Conservation (phyloP, 2,329 filamentous ascomycete genomes). For the Fusarium nematophilum region DNA sequence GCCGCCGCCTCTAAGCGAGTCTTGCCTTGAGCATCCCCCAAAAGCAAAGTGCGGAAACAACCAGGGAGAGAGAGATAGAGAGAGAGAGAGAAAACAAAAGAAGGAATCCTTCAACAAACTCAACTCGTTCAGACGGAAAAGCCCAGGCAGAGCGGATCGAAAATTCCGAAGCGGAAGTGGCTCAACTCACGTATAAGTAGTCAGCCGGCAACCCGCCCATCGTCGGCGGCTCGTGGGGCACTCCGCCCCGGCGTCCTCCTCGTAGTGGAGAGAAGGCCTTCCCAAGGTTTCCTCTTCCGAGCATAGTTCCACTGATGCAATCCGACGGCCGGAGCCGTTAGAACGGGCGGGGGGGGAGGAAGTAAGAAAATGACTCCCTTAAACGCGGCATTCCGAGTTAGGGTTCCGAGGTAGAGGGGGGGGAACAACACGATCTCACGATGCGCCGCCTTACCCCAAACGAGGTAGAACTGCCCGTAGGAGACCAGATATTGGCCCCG, state of each 20-base stretch:
- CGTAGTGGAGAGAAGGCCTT: slow-evolving; percentile 16
- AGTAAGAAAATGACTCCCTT: slow-evolving; percentile 23
- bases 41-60: slow-evolving; percentile 3
- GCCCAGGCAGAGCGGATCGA: slow-evolving; percentile 1
- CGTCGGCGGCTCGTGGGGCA: slow-evolving; percentile 24
- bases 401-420: slow-evolving; percentile 18
- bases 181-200: slow-evolving; percentile 34
- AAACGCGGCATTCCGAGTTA: neutral
- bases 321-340: slow-evolving; percentile 7
- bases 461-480: slow-evolving; percentile 1
- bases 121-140: neutral
- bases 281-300: slow-evolving; percentile 11
- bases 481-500: no score
- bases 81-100: neutral
- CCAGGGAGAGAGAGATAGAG: neutral
- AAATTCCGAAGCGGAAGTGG: slow-evolving; percentile 11
- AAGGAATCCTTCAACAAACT: slow-evolving; percentile 19
- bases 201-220: slow-evolving; percentile 15
- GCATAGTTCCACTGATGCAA: slow-evolving; percentile 32
- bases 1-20: slow-evolving; percentile 32
- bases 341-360: no score
- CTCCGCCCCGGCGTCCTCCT: neutral
- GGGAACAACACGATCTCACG: slow-evolving; percentile 31
- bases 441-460: slow-evolving; percentile 21
- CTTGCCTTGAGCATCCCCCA: slow-evolving; percentile 16